phyloP scores from a whole-genome alignment of 306 rosid genomes.

The Prunus campanulata region DNA sequence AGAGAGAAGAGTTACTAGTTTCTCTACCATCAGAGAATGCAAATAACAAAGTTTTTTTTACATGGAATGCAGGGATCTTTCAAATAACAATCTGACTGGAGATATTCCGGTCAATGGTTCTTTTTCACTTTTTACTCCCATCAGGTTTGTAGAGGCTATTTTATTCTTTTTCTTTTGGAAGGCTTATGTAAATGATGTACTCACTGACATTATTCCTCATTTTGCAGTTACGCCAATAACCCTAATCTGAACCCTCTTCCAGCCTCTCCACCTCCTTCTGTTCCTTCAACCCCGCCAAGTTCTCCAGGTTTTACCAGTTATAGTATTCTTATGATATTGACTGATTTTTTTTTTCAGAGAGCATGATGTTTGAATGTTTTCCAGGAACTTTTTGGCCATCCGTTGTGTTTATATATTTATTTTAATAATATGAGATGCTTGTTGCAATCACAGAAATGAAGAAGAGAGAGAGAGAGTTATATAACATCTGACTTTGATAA shows the following conservation, averaged over 20 bases:
- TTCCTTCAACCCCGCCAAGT: slow-evolving; percentile 28
- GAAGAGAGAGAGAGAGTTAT: background rate
- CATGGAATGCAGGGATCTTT: slow-evolving; percentile 75
- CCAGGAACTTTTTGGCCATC: background rate
- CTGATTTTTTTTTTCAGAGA: background rate
- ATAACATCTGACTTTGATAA: background rate
- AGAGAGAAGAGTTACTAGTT: slow-evolving; percentile 9
- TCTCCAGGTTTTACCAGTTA: slow-evolving; percentile 43
- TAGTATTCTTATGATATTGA: background rate
- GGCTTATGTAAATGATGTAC: background rate
- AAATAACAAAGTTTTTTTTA: slow-evolving; percentile 25
- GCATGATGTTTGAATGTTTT: background rate
- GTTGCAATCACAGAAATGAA: background rate
- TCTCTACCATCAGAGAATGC: slow-evolving; percentile 11
- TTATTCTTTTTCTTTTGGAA: slow-evolving; percentile 1
- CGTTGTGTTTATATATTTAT: background rate
- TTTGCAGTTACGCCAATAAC: slow-evolving; percentile 69
- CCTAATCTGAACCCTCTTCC: background rate
- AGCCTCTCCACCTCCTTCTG: slow-evolving; percentile 37
- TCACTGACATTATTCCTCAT: slow-evolving; percentile 19
- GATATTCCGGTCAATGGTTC: slow-evolving; percentile 70
- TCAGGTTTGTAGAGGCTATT: slow-evolving; percentile 54
- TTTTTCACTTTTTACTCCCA: slow-evolving; percentile 79
- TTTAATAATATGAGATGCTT: background rate
- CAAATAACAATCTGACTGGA: slow-evolving; percentile 64